Base-by-base conservation (phyloP, 225 moss, liverwort and hornwort genomes). In the Polytrichum formosum region DNA sequence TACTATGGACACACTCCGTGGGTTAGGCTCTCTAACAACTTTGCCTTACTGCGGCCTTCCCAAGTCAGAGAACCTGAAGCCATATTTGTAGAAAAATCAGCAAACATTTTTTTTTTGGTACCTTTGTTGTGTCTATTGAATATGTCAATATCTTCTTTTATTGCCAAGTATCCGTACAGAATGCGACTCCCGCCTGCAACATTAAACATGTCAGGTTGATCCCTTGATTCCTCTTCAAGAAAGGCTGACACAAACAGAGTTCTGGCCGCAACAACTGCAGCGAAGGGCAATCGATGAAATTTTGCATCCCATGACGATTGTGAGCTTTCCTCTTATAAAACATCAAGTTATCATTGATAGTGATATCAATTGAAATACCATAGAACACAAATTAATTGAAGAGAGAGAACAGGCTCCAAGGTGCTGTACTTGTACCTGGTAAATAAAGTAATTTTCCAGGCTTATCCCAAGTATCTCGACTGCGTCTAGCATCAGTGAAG, bases 71-170 rank as follows among this genome's bases (percentile, higher is more conserved):
- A n/a, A 58, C 58, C 23, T 23, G 21, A 58, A 58, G 58, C 21
- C 58, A n/a, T 46, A 46, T 46, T 46, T 46, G 46, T 13, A 3
- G 46, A 13, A 3, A 16, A n/a, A n/a, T 22, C 26, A 9, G 35
- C 9, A 9, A 35, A 35, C 33, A 2, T 0, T 0, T 2, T 46
- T 33, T 10, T 46, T 23, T 13, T 3, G 21, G 22, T 61, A 85
- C 81, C 85, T 89, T 76, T 86, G 64, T 79, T 81, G 69, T 90
- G 81, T 67, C 78, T 74, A 84, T 90, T 84, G 63, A 91, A 90
- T 18, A 78, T 60, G 2, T 88, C 80, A 26, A 88, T 60, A 66
- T 93, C 84, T 65, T 75, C 80, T 53, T 81, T 53, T 33, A 65
- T 62, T 54, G 88, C 91, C 77, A 86, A 75, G 67, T 85, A 87